Conservation (phyloP, 768 basidiomycete species). For the Piloderma croceum region DNA sequence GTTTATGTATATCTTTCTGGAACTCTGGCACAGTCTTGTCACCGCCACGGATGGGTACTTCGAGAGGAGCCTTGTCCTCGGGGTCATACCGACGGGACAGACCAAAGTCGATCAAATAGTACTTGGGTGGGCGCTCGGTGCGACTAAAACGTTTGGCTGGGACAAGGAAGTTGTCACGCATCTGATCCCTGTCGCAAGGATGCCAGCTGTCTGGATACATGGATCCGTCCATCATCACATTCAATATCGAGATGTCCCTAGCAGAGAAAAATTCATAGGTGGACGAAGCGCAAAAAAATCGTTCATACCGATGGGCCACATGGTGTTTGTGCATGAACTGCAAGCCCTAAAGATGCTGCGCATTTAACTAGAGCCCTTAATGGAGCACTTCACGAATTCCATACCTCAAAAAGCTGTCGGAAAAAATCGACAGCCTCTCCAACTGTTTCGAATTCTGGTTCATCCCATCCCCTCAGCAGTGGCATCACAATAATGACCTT, state of each 20-base stretch:
- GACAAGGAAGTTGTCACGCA: conserved; percentile 2
- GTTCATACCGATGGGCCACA: conserved; percentile 6
- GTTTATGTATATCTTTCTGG: not conserved
- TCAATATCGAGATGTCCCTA: conserved; percentile 2
- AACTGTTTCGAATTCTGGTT: not conserved
- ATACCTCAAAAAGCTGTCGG: conserved; percentile 4
- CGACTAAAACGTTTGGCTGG: conserved; percentile 13
- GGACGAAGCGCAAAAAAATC: not conserved
- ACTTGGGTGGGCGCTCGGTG: conserved; percentile 19
- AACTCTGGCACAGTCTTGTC: conserved; percentile 23
- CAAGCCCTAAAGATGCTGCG: conserved; percentile 1
- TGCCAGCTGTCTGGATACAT: conserved; percentile 15
- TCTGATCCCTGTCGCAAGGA: not conserved
- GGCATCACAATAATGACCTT: conserved; percentile 25
- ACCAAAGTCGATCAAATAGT: conserved; percentile 28
- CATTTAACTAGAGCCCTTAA: not conserved
- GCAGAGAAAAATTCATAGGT: not conserved
- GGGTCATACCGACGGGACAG: conserved; percentile 17
- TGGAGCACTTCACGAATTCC: not conserved
- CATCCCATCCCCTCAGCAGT: conserved; percentile 7
- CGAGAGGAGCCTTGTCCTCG: conserved; percentile 5
- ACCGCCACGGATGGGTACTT: conserved; percentile 16
- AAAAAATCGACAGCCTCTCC: conserved; percentile 3
- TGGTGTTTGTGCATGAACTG: conserved; percentile 2
- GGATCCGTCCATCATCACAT: conserved; percentile 21